These are phyloP conservation scores for Mesembryanthemum crystallinum DNA, from an alignment of 148 eudicot genomes.

Conservation along the genomic window DNA sequence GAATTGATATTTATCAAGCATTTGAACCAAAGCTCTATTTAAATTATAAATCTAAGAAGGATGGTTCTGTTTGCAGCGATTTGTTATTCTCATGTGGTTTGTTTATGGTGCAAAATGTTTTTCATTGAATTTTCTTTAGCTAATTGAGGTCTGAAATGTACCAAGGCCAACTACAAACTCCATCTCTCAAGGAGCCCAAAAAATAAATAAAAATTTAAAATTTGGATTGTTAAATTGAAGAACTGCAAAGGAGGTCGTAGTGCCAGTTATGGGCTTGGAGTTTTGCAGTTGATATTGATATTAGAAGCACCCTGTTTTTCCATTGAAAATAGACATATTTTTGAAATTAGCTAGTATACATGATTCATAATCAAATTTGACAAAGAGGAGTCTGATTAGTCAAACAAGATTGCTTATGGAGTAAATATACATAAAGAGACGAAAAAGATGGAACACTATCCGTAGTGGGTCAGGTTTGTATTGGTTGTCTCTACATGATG, in stretches of 20 bases:
- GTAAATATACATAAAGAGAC: not conserved
- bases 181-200: not conserved
- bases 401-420: not conserved
- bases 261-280: too few species aligned
- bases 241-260: too few species aligned
- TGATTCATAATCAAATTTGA: not conserved
- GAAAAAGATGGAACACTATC: not conserved
- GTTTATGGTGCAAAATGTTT: not conserved
- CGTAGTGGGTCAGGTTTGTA: not conserved
- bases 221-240: conserved; percentile 1
- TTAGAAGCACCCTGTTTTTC: not conserved
- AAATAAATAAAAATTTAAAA: too few species aligned
- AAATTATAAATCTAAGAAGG: not conserved
- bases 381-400: not conserved
- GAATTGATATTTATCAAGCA: not conserved
- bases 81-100: not conserved
- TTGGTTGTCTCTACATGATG: not conserved
- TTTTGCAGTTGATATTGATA: too few species aligned
- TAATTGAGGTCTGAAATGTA: not conserved
- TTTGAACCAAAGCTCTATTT: not conserved
- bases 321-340: not conserved
- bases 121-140: not conserved
- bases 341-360: not conserved
- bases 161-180: not conserved
- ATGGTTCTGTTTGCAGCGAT: not conserved